Evolutionary conservation across 75 land plant genomes (phyloP), one percentile per base, ranked within the genome.

Genomic region (Pinus albicaulis): DNA sequence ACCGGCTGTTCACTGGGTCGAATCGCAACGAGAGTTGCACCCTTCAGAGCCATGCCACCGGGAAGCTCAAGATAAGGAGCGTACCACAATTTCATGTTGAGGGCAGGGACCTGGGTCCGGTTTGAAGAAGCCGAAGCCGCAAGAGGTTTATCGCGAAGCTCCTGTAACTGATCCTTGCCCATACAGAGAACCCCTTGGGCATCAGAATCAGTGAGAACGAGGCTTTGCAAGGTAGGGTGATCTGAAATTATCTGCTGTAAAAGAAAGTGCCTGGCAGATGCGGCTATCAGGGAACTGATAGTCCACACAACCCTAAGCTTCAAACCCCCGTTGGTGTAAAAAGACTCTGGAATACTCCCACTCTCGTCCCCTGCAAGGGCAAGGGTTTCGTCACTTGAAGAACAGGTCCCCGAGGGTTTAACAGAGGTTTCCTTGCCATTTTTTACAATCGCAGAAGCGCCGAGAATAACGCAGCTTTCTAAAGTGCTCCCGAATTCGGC

Each of bases 1-100:
- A 13, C 34, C 0, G 44, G 23, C 76, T 84, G 82, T 25, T 83
- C 91, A 36, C 94, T 91, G 3, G 97, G 97, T 76, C 87, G 57
- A 20, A 94, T 92, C 0, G 95, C 92, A 59, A 94, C 88, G 58
- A 94, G 76, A 0, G 98, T 94, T 1, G 92, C 98, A 10, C 98
- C 95, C 55, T 88, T 85, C 82, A 94, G 31, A 20, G 81, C 79
- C 31, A 65, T 28, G 22, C 95, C 98, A 57, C 79, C 81, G 0
- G 93, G 89, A 66, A 92, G 76, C 11, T 88, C 89, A 75, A 94
- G 55, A 26, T 81, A 66, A 0, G 89, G 90, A 3, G 92, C 95
- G 57, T 92, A 92, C 95, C 95, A 92, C 20, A 94, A 78, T 80
- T 88, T 79, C 89, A 94, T 92, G 71, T 86, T 92, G n/a, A 92